Conservation (phyloP, 2,329 filamentous ascomycete genomes). For the Chrysoporthe austroafricana region DNA sequence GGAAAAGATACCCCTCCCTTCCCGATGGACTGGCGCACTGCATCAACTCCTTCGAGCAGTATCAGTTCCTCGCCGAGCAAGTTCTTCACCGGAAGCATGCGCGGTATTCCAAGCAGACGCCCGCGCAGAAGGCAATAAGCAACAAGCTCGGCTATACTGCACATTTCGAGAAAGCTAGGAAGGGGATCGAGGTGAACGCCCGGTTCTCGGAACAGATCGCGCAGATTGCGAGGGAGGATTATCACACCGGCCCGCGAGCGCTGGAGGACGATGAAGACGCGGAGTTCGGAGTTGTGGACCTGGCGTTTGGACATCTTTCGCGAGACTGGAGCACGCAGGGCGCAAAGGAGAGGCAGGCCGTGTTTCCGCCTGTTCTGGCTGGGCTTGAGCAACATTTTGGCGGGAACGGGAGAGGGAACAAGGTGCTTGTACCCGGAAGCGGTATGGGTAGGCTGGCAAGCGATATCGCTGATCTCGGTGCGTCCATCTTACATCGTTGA, state of each 20-base stretch:
- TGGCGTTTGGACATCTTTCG: background rate
- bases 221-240: background rate
- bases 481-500: background rate
- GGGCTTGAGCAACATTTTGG: background rate
- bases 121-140: background rate
- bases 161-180: background rate
- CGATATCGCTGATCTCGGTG: background rate
- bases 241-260: background rate
- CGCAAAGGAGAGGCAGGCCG: background rate
- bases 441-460: background rate
- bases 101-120: background rate
- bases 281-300: background rate
- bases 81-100: background rate
- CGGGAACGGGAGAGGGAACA: background rate
- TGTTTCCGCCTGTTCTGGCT: background rate
- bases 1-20: background rate
- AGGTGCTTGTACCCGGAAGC: background rate
- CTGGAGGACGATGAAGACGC: background rate
- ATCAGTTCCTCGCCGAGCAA: background rate
- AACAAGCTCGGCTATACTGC: background rate
- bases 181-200: background rate
- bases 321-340: background rate
- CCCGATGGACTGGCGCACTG: background rate
- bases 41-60: background rate
- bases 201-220: background rate